phyloP scores from a whole-genome alignment of 768 basidiomycete species.

The Mycena leptocephala region DNA sequence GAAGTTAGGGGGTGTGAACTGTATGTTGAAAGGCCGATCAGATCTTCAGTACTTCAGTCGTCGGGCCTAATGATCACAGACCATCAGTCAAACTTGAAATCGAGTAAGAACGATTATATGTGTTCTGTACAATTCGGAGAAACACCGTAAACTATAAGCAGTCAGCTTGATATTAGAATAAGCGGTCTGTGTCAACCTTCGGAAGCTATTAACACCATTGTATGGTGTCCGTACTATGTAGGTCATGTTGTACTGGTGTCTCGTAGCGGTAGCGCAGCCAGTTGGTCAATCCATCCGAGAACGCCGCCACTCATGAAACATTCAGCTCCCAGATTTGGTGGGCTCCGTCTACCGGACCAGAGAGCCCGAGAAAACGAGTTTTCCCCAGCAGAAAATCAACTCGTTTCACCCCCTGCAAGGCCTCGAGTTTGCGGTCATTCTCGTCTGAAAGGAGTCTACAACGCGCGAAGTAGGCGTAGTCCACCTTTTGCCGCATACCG shows the following conservation, averaged over 20 bases:
- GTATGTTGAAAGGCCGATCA: not conserved
- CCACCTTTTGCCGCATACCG: slow-evolving; percentile 9
- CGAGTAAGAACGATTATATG: not conserved
- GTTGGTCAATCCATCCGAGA: too few relatives aligned
- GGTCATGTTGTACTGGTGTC: too few relatives aligned
- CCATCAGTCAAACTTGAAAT: too few relatives aligned
- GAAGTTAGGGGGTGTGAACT: not conserved
- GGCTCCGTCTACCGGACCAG: slow-evolving; percentile 18
- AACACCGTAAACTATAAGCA: not conserved
- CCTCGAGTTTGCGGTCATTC: slow-evolving; percentile 15
- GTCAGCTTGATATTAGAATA: not conserved
- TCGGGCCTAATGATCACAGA: not conserved
- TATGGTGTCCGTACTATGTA: too few relatives aligned
- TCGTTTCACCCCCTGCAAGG: slow-evolving; percentile 31
- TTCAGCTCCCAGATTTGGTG: slow-evolving; percentile 34
- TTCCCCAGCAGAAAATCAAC: slow-evolving; percentile 29
- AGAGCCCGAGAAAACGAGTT: slow-evolving; percentile 32
- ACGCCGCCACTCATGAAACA: slow-evolving; percentile 21
- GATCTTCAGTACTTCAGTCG: not conserved
- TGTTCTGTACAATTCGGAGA: not conserved
- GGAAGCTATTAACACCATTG: not conserved
- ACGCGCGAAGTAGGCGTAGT: slow-evolving; percentile 29
- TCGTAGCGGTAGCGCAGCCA: too few relatives aligned
- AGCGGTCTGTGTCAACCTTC: not conserved
- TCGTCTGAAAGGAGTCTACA: not conserved